These are phyloP conservation scores for Linnemannia schmuckeri DNA, from an alignment of 192 early-diverging fungal genomes.

Conservation along the genomic window DNA sequence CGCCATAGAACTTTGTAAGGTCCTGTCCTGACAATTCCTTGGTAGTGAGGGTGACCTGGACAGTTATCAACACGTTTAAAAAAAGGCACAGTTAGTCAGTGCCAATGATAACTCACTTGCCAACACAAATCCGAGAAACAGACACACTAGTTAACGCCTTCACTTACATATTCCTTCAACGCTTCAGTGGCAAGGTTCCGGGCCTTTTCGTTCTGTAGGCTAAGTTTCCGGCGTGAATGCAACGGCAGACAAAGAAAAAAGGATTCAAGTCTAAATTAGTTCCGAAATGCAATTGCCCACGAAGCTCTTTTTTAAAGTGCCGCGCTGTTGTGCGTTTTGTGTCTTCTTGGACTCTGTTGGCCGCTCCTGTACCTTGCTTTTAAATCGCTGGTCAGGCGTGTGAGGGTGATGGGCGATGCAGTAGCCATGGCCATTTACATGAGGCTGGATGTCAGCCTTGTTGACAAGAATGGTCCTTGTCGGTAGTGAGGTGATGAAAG, in stretches of 20 bases:
- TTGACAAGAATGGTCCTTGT: neutral
- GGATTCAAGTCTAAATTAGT: neutral
- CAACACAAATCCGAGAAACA: neutral
- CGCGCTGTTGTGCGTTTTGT: neutral
- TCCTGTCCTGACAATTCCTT: conserved; percentile 79
- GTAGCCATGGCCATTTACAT: conserved; percentile 28
- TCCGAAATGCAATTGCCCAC: neutral
- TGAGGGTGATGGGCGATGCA: conserved; percentile 31
- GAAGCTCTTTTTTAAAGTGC: neutral
- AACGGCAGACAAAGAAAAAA: conserved; percentile 1
- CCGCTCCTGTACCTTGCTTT: conserved; percentile 33
- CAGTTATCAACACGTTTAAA: neutral
- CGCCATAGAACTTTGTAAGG: conserved; percentile 79
- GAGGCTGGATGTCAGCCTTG: conserved; percentile 8
- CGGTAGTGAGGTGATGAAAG: neutral
- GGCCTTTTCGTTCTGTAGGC: conserved; percentile 44
- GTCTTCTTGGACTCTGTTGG: neutral
- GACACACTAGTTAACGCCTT: neutral
- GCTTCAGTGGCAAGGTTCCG: conserved; percentile 12
- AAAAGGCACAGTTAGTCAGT: neutral
- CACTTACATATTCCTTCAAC: conserved; percentile 43
- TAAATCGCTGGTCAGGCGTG: conserved; percentile 44
- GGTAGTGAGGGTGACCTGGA: conserved; percentile 32
- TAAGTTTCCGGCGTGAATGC: neutral
- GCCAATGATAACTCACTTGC: neutral